A percentile compares a stretch with the other conserved stretches of the same genome.
phyloP scores from a whole-genome alignment of 176 grass and related monocot genomes.

The Phoenix roebelenii region DNA sequence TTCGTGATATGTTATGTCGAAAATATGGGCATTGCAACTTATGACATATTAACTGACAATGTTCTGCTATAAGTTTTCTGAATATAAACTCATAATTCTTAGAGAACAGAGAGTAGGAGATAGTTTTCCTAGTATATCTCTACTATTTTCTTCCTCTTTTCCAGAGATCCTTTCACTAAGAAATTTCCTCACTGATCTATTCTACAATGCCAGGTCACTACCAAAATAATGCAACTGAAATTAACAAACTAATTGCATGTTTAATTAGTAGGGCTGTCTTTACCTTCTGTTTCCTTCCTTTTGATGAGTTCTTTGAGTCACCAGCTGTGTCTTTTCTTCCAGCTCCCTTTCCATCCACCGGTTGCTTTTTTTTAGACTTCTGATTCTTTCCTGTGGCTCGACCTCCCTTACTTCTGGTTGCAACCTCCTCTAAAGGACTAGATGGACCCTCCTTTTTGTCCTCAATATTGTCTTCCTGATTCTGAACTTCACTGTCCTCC shows the following conservation, averaged over 20 bases:
- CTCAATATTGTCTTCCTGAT: conserved; percentile 25
- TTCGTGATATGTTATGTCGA: no score
- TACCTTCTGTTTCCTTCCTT: conserved; percentile 92
- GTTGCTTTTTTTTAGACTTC: conserved; percentile 70
- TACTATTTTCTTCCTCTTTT: no score
- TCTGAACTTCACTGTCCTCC: conserved; percentile 13
- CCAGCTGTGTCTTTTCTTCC: conserved; percentile 34
- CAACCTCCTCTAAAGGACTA: conserved; percentile 29
- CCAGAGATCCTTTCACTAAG: no score
- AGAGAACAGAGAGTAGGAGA: no score
- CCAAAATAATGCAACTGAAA: neutral
- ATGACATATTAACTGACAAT: no score
- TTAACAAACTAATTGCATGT: neutral
- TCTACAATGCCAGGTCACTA: no score
- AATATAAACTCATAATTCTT: no score
- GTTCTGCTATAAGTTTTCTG: no score
- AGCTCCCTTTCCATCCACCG: conserved; percentile 9
- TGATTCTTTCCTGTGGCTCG: conserved; percentile 30
- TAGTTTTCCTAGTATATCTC: no score
- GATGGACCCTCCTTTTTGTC: conserved; percentile 31
- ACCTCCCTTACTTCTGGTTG: conserved; percentile 32
- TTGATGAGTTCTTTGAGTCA: conserved; percentile 38
- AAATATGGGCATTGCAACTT: no score
- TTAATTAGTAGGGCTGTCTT: no score
- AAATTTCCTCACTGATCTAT: no score